Conservation (phyloP, 2,329 filamentous ascomycete species). For the Aphanoascus verrucosus region DNA sequence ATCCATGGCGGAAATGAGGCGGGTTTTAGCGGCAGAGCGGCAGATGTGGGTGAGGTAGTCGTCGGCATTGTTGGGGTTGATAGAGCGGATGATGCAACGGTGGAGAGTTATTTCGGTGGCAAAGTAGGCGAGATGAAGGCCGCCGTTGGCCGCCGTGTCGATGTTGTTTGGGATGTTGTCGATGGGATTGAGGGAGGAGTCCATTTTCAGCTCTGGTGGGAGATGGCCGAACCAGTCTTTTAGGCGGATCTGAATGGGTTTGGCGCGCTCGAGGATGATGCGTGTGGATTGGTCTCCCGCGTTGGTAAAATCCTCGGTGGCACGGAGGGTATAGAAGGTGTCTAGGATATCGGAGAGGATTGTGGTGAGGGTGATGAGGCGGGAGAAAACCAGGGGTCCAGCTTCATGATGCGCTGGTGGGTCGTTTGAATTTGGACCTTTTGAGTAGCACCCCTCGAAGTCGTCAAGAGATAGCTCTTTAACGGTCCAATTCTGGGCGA, state of each 20-base stretch:
- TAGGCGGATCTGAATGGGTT: slow-evolving; percentile 43
- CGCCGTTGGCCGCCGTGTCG: slow-evolving; percentile 42
- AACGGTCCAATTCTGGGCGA: slow-evolving; percentile 65
- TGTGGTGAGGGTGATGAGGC: slow-evolving; percentile 43
- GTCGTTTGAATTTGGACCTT: slow-evolving; percentile 10
- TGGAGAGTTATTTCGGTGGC: slow-evolving; percentile 90
- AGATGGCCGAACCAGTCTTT: slow-evolving; percentile 44
- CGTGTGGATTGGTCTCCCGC: slow-evolving; percentile 38
- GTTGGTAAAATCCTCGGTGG: slow-evolving; percentile 36
- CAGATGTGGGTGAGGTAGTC: slow-evolving; percentile 84
- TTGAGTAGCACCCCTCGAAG: slow-evolving; percentile 30
- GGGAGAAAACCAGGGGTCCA: slow-evolving; percentile 36
- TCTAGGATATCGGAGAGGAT: slow-evolving; percentile 44
- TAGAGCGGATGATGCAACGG: slow-evolving; percentile 75
- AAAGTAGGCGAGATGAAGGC: slow-evolving; percentile 84
- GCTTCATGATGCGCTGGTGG: neutral
- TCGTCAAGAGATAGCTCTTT: slow-evolving; percentile 33
- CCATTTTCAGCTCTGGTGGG: slow-evolving; percentile 41
- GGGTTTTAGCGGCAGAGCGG: slow-evolving; percentile 83
- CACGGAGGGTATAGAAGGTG: slow-evolving; percentile 42
- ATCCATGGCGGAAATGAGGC: slow-evolving; percentile 91
- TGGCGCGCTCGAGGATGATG: slow-evolving; percentile 42
- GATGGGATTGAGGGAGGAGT: slow-evolving; percentile 25
- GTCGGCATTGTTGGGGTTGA: slow-evolving; percentile 51
- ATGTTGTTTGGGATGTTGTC: slow-evolving; percentile 31